Base-by-base conservation (phyloP, 148 eudicot species). In the Rhododendron mucronatum region DNA sequence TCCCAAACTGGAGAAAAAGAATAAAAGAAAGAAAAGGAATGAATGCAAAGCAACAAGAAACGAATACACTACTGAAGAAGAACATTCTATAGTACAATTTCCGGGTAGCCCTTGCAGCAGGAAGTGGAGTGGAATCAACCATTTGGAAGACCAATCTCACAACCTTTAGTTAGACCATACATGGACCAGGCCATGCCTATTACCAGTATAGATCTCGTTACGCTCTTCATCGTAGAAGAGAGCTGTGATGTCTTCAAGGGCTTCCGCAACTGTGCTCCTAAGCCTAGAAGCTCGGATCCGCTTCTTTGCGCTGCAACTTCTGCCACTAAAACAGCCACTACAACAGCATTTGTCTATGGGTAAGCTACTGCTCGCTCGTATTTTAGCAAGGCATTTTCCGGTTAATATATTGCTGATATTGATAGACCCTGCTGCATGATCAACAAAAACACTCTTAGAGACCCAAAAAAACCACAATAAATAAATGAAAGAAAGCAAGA, bases 191-290 rank as follows among this genome's bases (percentile, higher is more conserved):
- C 99, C 99, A 14, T 90, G 94, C 83, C 94, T 89, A 85, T 96
- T 95, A 26, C 99, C 99, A 18, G 98, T 96, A 82, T 96, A 96
- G 67, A 96, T 96, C 89, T 96, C 98, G 51, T 95, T 95, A n/a
- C 99, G 96, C 73, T 95, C 99, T 93, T 96, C 99, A 55, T 96
- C 98, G 18, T 95, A 96, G 80, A 94, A 96, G 35, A 96, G 96
- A 59, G 99, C 99, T 5, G 98, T 96, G 55, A 95, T 96, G 83
- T 96, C 98, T 86, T 96, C 98, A 77, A 96, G 88, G 81, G 99
- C 99, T 88, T 96, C 98, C 13, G 91, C 90, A 55, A 92, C 96
- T 0, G 94, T 90, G 90, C 95, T 96, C 86, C 92, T 84, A 23
- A 88, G 91, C 85, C 90, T 89, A 0, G 93, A 89, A 77, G 91